Evolutionary conservation across 108 stramenopile species (phyloP).

Genomic region (Cyclostephanos invisitatus): DNA sequence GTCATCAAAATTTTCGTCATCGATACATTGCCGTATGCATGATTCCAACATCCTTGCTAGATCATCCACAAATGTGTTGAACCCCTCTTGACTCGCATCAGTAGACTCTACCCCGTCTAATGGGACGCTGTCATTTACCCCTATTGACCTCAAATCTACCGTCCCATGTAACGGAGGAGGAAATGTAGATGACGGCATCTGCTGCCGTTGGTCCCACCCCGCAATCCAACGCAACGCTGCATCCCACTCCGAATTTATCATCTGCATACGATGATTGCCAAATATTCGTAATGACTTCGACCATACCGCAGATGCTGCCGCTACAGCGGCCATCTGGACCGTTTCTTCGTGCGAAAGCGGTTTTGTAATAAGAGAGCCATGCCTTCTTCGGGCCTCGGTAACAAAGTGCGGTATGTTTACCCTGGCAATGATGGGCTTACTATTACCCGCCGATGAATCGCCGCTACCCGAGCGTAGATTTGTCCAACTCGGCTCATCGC

Average conservation of each 20-base stretch:
- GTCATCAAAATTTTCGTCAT: constrained; percentile 28
- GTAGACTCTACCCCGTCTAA: not conserved
- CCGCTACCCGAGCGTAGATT: constrained; percentile 4
- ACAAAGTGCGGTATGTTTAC: constrained; percentile 23
- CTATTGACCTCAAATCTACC: not conserved
- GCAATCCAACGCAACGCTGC: constrained; percentile 50
- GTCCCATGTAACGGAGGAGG: constrained; percentile 3
- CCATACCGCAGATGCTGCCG: constrained; percentile 41
- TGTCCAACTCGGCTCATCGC: constrained; percentile 32
- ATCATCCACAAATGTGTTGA: constrained; percentile 41
- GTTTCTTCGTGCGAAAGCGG: constrained; percentile 24
- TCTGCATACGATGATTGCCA: constrained; percentile 34
- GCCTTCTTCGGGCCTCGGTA: constrained; percentile 7
- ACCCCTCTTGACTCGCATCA: constrained; percentile 20
- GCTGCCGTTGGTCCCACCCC: constrained; percentile 31
- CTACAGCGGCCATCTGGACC: constrained; percentile 35
- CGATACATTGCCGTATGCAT: constrained; percentile 36
- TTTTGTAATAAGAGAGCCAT: constrained; percentile 3
- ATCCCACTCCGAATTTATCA: constrained; percentile 49
- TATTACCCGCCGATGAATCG: not conserved
- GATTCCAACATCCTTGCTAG: constrained; percentile 27
- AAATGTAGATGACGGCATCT: not conserved
- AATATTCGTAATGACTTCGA: constrained; percentile 20
- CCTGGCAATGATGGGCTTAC: constrained; percentile 29
- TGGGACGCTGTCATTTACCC: constrained; percentile 7